phyloP scores from a whole-genome alignment of 1,284 basidiomycete genomes.

The Puccinia triticina region DNA sequence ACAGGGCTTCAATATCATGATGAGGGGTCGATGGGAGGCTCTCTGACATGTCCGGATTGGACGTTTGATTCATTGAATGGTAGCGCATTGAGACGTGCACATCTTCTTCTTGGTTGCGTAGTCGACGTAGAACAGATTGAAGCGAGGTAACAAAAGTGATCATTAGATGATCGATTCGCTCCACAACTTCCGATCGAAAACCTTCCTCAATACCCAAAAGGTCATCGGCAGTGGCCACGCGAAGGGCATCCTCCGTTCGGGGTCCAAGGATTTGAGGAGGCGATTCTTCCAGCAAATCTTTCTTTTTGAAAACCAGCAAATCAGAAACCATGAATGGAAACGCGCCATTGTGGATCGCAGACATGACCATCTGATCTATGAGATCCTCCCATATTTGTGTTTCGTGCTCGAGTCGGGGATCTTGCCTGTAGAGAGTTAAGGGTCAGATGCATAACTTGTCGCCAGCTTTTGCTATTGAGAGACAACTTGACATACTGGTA shows the following conservation, averaged over 20 bases:
- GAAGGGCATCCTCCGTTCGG: constrained; percentile 54
- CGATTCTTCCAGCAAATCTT: constrained; percentile 54
- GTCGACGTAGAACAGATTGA: constrained; percentile 82
- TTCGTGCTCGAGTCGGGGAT: constrained; percentile 65
- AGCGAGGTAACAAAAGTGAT: constrained; percentile 75
- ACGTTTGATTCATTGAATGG: constrained; percentile 42
- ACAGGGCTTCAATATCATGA: constrained; percentile 81
- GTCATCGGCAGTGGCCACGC: constrained; percentile 44
- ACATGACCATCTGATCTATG: constrained; percentile 76
- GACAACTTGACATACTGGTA: constrained; percentile 46
- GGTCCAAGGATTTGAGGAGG: constrained; percentile 56
- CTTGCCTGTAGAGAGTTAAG: constrained; percentile 74
- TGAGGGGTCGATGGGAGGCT: constrained; percentile 65
- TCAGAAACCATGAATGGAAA: constrained; percentile 71
- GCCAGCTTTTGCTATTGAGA: not conserved
- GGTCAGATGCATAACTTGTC: not conserved
- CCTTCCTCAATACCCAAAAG: constrained; percentile 66
- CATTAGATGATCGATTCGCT: constrained; percentile 73
- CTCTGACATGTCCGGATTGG: constrained; percentile 22
- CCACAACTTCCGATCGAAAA: constrained; percentile 70
- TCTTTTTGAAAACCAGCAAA: constrained; percentile 60
- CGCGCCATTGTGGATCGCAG: constrained; percentile 68
- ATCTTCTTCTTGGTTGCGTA: constrained; percentile 89
- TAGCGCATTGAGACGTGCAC: constrained; percentile 67
- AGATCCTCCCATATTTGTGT: constrained; percentile 74